Evolutionary conservation across 2,329 filamentous ascomycete species (phyloP), one percentile per base, ranked within the genome.

Genomic region (Colletotrichum sp.): DNA sequence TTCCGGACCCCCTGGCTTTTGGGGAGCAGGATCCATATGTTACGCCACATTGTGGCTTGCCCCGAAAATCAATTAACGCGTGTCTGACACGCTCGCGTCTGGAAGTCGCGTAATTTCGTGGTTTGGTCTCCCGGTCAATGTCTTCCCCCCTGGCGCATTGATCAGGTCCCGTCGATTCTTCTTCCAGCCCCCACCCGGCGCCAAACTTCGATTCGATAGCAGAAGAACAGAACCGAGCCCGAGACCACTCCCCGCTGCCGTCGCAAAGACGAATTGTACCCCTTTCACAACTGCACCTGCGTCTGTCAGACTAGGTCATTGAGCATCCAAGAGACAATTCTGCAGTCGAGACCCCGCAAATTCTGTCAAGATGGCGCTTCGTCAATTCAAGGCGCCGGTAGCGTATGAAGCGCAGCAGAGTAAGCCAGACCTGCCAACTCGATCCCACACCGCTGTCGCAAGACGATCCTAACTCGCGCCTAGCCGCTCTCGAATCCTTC

Each of bases 391-490:
- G 83, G 90, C 93, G 80, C 92, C 94, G 67, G 95, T 98, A 81
- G 93, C 98, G 84, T 99, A 99, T 87, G 91, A 93, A 82, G 92
- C 93, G 81, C 97, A 99, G 85, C 92, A 97, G 86, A 88, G 95
- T 96, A 86, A 80, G 92, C 36, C 38, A 58, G 21, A n/a, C 77
- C 38, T 38, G 66, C 77, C 61, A 77, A 28, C 38, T 60, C 48
- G 7, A 75, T 77, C 77, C 68, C 28, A 38, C 55, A 24, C 77
- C 69, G 74, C 77, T 52, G 18, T 65, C n/a, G 48, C 43, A 34
- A 30, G 15, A 48, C 52, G 38, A 9, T 65, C 77, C 84, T 86
- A 82, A 84, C 79, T 68, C 74, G 38, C 43, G 7, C 26, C 61
- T 80, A 96, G 94, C 85, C 80, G 94, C 94, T 67, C 97, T 99